Evolutionary conservation across 2,329 filamentous ascomycete species (phyloP), one percentile per base, ranked within the genome.

Genomic region (Aspergillus eucalypticola): DNA sequence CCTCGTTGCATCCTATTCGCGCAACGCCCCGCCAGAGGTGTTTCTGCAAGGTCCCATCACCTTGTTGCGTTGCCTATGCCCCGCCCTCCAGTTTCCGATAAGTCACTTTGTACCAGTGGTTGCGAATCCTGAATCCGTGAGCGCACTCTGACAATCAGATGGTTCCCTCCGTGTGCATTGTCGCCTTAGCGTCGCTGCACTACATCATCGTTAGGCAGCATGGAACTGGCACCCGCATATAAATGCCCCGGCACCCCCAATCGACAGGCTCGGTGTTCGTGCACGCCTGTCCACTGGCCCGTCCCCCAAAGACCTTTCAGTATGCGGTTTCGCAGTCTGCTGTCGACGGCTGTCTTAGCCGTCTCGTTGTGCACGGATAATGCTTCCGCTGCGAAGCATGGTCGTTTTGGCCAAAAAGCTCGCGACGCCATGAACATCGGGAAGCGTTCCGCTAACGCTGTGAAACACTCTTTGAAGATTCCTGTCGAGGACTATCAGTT

Each of bases 241-340:
- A 44, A 44, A 44, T 11, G 8, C 7, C 25, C 46, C 46, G 13
- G 25, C 8, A 17, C 46, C 25, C 46, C 46, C 46, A 19, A 19
- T 10, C 3, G 46, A 50, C 10, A 25, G 25, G 25, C 46, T 50
- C 25, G 46, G 19, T 49, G 21, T 50, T 50, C 10, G 25, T 29
- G 46, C 25, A 50, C 29, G 42, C 25, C 25, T 55, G 13, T 21
- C 38, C 23, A 11, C 23, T 13, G 38, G 15, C 27, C 25, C 19
- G 4, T 32, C 5, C 23, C 23, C 23, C 32, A 8, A 35, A 32
- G 10, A 25, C 17, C 17, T 11, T 3, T 39, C 62, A 66, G 46
- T 35, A 73, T 73, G 71, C 60, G 67, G 56, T 63, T 74, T 17
- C 66, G 64, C 55, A 61, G 65, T 11, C 32, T 71, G n/a, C 39